Percentiles rank a stretch among this genome's conserved stretches.
These are phyloP conservation scores for Aspergillus viridinutans DNA, from an alignment of 2,329 filamentous ascomycete genomes.

Conservation along the genomic window DNA sequence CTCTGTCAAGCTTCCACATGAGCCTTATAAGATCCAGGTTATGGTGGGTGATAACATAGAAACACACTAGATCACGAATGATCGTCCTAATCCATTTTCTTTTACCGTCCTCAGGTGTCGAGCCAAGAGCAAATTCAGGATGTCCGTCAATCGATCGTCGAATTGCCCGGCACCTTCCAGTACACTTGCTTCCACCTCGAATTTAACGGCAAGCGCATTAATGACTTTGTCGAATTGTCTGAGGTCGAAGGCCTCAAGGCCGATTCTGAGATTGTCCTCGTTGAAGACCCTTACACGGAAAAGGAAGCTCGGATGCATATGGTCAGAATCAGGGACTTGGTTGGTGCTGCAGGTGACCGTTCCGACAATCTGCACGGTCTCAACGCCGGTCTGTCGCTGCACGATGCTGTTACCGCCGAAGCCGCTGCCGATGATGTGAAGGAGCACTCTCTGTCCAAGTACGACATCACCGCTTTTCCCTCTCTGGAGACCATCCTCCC, in stretches of 20 bases:
- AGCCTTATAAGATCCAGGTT: conserved; percentile 73
- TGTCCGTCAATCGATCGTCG: conserved; percentile 92
- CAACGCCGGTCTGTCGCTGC: conserved; percentile 77
- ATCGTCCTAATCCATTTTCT: conserved; percentile 8
- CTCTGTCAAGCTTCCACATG: conserved; percentile 76
- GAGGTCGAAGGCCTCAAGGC: conserved; percentile 76
- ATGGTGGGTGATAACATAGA: conserved; percentile 59
- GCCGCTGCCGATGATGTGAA: conserved; percentile 44
- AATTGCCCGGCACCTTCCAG: conserved; percentile 86
- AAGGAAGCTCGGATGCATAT: conserved; percentile 96
- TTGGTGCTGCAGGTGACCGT: conserved; percentile 85
- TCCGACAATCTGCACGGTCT: conserved; percentile 84
- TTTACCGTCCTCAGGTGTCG: conserved; percentile 59
- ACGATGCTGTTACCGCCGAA: conserved; percentile 64
- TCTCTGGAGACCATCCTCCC: conserved; percentile 70
- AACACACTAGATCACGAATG: conserved; percentile 5
- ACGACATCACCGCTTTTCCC: conserved; percentile 69
- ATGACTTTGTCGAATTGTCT: conserved; percentile 89
- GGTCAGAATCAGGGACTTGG: conserved; percentile 83
- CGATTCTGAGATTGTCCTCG: conserved; percentile 72
- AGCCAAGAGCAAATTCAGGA: conserved; percentile 96
- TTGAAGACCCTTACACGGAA: conserved; percentile 96
- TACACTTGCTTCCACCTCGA: conserved; percentile 99
- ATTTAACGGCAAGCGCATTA: conserved; percentile 81
- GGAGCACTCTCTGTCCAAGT: conserved; percentile 61